Conservation (phyloP, 192 early-diverging fungal species). For the Lobosporangium transversale region DNA sequence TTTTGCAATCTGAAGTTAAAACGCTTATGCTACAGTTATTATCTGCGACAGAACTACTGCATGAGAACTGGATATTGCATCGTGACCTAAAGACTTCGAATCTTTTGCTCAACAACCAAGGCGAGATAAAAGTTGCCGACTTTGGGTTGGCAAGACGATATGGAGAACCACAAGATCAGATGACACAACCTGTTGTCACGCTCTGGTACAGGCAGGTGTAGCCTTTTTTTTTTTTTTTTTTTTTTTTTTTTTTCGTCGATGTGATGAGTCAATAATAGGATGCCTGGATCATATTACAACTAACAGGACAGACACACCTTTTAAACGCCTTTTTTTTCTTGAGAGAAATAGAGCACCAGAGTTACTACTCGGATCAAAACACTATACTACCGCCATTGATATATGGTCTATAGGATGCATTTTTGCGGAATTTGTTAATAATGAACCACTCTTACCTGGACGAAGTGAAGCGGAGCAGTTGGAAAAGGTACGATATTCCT, state of each 20-base stretch:
- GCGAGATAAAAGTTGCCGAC: constrained; percentile 74
- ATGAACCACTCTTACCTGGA: constrained; percentile 85
- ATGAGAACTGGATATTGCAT: constrained; percentile 77
- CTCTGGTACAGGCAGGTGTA: constrained; percentile 72
- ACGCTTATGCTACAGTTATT: constrained; percentile 78
- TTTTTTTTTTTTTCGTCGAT: too few relatives aligned
- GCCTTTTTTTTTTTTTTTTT: not conserved
- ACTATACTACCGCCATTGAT: constrained; percentile 77
- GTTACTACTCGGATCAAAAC: constrained; percentile 65
- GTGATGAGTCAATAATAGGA: too few relatives aligned
- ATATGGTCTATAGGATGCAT: constrained; percentile 98
- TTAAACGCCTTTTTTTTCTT: not conserved
- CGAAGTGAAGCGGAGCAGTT: constrained; percentile 84
- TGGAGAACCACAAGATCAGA: constrained; percentile 68
- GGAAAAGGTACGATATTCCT: constrained; percentile 58
- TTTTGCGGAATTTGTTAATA: constrained; percentile 91
- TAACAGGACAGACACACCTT: not conserved
- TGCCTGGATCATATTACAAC: too few relatives aligned
- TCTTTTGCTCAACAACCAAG: constrained; percentile 67
- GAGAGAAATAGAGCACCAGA: constrained; percentile 66
- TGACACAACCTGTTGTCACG: constrained; percentile 76
- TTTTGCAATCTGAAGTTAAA: constrained; percentile 88
- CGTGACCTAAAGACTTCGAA: constrained; percentile 77
- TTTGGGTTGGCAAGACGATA: constrained; percentile 74
- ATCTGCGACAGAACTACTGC: constrained; percentile 68